Base-by-base conservation (phyloP, 176 grass and related monocot genomes). In the Themeda triandra region DNA sequence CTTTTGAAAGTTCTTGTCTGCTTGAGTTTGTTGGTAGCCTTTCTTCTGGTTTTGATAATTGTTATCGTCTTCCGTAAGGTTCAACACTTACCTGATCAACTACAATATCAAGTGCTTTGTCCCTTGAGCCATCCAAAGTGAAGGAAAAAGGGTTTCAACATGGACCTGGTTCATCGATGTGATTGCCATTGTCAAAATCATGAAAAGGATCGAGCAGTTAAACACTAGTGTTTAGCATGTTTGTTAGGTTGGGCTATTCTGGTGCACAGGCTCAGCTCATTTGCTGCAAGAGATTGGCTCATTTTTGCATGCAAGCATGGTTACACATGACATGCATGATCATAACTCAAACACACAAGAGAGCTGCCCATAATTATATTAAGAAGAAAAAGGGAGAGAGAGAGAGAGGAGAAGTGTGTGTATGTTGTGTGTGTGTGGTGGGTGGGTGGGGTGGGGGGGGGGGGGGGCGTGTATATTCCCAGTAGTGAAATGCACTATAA, bases 31-130 rank as follows among this genome's bases (percentile, higher is more conserved):
- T 66, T 42, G 69, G 21, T 45, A 23, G 14, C 25, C 10, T 59
- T 74, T 63, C 21, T 88, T 25, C 37, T 66, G 11, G 39, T 56
- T 84, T 80, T 36, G 15, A 71, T 46, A 72, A 40, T 64, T 10
- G 5, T 68, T 25, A 67, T 62, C 4, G 5, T 60, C 41, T 21
- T 54, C 25, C 73, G 14, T 33, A 73, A 41, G 45, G 28, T 62
- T 54, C 15, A 12, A 41, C 66, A 66, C 63, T 5, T 46, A 29
- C 29, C 7, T 54, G 19, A 56, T 25, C 71, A 71, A 74, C 32
- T 10, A 32, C 7, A 39, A 71, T 18, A 45, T 21, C 49, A 53
- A 42, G 36, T 0, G 10, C 37, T 42, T 25, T 15, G 6, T 42
- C 23, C 23, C 37, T 71, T 71, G 36, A 71, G 9, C 69, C 6